A percentile compares a stretch with the other conserved stretches of the same genome.
phyloP scores from a whole-genome alignment of 139 green algal species.

The Gonium pectorale region DNA sequence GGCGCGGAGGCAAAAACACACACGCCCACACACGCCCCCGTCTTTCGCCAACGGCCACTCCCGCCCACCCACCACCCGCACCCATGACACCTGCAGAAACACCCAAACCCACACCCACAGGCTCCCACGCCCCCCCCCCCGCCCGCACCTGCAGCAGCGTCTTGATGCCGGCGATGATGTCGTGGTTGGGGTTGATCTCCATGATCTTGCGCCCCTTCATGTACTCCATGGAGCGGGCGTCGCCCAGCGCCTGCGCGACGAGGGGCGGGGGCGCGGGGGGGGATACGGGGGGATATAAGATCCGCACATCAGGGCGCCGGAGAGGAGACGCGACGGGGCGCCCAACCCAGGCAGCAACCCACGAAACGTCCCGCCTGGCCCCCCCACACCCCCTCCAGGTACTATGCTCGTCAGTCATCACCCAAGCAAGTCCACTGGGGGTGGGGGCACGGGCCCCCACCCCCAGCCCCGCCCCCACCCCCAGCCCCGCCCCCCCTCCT shows the following conservation, averaged over 20 bases:
- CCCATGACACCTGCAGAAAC: too few relatives aligned
- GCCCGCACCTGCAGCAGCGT: constrained; percentile 33
- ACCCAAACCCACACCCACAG: not conserved
- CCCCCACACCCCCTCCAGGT: too few relatives aligned
- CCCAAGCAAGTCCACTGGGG: not conserved
- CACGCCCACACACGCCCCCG: too few relatives aligned
- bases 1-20: too few relatives aligned
- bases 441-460: too few relatives aligned
- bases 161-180: constrained; percentile 87
- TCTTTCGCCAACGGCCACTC: too few relatives aligned
- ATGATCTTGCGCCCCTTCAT: constrained; percentile 96
- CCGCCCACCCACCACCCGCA: too few relatives aligned
- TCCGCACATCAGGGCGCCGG: not conserved
- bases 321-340: too few relatives aligned
- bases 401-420: too few relatives aligned
- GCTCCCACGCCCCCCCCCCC: not conserved
- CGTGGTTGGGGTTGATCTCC: constrained; percentile 96
- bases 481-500: not conserved
- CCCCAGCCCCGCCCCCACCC: not conserved
- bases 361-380: too few relatives aligned
- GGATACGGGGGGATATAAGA: too few relatives aligned
- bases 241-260: constrained; percentile 87
- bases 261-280: not conserved
- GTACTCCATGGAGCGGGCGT: constrained; percentile 93
- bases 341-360: too few relatives aligned